Evolutionary conservation across 1,284 basidiomycete species (phyloP), one percentile per base, ranked within the genome.

Genomic region (Fomitopsis palustris): DNA sequence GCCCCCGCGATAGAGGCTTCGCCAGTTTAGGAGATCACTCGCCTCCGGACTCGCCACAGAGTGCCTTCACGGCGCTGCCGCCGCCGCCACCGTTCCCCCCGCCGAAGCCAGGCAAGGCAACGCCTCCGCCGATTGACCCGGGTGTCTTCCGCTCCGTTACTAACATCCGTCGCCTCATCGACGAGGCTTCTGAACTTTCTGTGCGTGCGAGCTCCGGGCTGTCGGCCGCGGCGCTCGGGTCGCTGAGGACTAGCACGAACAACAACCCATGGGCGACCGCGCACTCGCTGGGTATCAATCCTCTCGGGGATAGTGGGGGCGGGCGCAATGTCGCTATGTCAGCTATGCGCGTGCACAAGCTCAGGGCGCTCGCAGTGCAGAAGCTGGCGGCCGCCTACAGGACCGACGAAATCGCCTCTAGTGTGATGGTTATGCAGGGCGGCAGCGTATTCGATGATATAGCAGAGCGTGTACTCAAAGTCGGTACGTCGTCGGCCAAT

Each of bases 361-460:
- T 94, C 45, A 76, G 91, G 37, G 85, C 82, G 0, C 79, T 93
- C 41, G 91, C 91, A 0, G 90, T 93, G 21, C 87, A 92, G 70
- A 92, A 92, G 69, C 77, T 93, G 31, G 89, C 92, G 0, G 82
- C 86, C 25, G 91, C 92, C 12, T 94, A 93, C 68, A 85, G 85
- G 67, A 79, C 83, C 19, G 91, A 94, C 69, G 91, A 94, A 70
- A 90, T 94, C 66, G 92, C 92, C 1, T 89, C 89, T 1, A 91
- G 89, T 68, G 92, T 94, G 37, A 91, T 93, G 86, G 85, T 93
- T 39, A 94, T 94, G 91, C 92, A 93, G 69, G 89, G 91, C 31
- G 91, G 92, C 2, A 92, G 86, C 63, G 88, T 93, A 2, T 90
- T 94, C 65, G 91, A 94, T 65, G 92, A 94, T 67, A 79, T 94